A percentile compares a stretch with the other conserved stretches of the same genome.
These are phyloP conservation scores for Cryptococcus hybrid DNA, from an alignment of 1,284 basidiomycete species.

Conservation along the genomic window DNA sequence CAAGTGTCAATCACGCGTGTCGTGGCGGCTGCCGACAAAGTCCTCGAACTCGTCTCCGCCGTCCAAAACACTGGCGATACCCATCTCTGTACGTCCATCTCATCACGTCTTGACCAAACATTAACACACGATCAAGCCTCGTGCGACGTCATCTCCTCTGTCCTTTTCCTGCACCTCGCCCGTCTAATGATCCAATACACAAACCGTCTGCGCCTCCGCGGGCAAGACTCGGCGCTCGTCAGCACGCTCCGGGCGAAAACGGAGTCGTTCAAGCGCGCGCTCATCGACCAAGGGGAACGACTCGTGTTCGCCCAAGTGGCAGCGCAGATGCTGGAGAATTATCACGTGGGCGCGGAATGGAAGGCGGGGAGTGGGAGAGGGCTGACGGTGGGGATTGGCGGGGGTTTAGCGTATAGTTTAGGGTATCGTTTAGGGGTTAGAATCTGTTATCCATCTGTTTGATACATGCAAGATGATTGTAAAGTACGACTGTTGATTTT, in stretches of 20 bases:
- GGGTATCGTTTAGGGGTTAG: too few relatives aligned
- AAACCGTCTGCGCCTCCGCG: background rate
- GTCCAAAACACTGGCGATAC: slow-evolving; percentile 18
- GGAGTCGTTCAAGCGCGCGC: background rate
- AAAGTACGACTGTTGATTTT: too few relatives aligned
- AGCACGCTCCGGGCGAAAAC: slow-evolving; percentile 1
- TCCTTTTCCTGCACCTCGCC: slow-evolving; percentile 3
- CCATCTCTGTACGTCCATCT: too few relatives aligned
- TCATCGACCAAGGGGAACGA: background rate
- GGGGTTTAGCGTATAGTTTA: too few relatives aligned
- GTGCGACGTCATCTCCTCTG: background rate
- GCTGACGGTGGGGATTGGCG: background rate
- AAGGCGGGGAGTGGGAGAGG: slow-evolving; percentile 2
- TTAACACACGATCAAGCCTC: background rate
- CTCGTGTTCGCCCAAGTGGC: background rate
- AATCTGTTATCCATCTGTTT: too few relatives aligned
- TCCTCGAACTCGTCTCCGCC: slow-evolving; percentile 19
- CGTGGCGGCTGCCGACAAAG: slow-evolving; percentile 21
- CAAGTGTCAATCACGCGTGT: slow-evolving; percentile 17
- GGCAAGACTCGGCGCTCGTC: background rate
- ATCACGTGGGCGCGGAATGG: background rate
- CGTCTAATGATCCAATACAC: slow-evolving; percentile 6
- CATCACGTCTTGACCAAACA: background rate
- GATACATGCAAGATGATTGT: too few relatives aligned
- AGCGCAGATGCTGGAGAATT: background rate